Percentiles rank a stretch among this genome's conserved stretches.
These are phyloP conservation scores for Coemansia sp. DNA, from an alignment of 192 early-diverging fungal genomes.

Conservation along the genomic window DNA sequence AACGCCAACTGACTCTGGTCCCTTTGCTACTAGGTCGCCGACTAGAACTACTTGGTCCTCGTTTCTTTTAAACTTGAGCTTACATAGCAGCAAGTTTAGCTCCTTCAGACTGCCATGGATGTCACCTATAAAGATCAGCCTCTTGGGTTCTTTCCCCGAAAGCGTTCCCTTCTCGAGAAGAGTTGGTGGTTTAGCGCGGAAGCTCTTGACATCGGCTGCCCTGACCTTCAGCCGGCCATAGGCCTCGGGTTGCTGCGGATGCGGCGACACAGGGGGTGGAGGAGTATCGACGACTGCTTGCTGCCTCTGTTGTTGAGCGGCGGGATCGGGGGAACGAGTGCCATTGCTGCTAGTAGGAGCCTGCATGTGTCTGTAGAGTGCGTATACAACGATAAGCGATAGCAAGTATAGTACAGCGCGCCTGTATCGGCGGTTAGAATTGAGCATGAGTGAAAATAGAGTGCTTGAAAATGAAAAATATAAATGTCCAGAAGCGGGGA, in stretches of 20 bases:
- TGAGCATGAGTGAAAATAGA: background rate
- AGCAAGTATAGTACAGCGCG: slow-evolving; percentile 1
- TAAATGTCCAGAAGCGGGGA: background rate
- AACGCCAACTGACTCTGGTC: slow-evolving; percentile 60
- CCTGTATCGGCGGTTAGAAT: background rate
- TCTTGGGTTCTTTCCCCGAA: slow-evolving; percentile 4
- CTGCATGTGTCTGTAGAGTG: background rate
- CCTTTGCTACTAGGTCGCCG: slow-evolving; percentile 68
- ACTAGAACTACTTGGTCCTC: slow-evolving; percentile 63
- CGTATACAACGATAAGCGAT: background rate
- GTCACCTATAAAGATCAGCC: slow-evolving; percentile 70
- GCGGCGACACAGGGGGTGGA: background rate
- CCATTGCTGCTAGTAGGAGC: background rate
- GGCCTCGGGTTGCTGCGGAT: background rate
- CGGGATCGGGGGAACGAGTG: background rate
- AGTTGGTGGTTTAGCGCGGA: slow-evolving; percentile 19
- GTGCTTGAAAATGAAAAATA: background rate
- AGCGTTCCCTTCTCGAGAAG: slow-evolving; percentile 11
- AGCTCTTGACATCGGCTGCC: slow-evolving; percentile 7
- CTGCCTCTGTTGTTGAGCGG: background rate
- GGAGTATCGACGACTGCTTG: background rate
- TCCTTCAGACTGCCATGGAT: slow-evolving; percentile 63
- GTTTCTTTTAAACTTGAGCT: slow-evolving; percentile 31
- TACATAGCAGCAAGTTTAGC: slow-evolving; percentile 55
- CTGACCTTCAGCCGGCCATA: slow-evolving; percentile 3